Conservation (phyloP, 78 protist genomes). For the Pigoraptor vietnamica region DNA sequence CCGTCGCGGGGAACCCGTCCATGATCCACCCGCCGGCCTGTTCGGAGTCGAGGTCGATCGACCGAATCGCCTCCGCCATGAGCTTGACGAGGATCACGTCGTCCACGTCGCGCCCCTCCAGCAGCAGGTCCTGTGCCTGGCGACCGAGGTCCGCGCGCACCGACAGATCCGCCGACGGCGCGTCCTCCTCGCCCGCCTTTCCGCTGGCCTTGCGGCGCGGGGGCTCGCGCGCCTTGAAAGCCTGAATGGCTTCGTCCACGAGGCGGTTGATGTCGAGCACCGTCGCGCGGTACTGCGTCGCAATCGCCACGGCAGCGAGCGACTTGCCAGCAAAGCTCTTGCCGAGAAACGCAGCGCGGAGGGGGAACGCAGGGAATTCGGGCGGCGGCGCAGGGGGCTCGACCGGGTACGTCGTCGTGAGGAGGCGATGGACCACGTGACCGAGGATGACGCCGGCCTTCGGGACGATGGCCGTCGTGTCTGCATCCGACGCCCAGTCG, state of each 20-base stretch:
- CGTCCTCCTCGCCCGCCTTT: neutral
- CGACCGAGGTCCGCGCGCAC: neutral
- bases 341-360: neutral
- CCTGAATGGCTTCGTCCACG: neutral
- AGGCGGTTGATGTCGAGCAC: neutral
- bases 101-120: neutral
- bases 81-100: constrained; percentile 6
- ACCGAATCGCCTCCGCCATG: neutral
- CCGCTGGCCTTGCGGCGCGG: neutral
- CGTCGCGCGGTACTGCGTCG: neutral
- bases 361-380: neutral
- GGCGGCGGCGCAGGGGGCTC: neutral
- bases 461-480: neutral
- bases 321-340: neutral
- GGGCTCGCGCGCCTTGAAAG: neutral
- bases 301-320: neutral
- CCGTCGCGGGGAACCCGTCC: constrained; percentile 7
- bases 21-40: neutral
- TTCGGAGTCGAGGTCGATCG: neutral
- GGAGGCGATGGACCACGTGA: neutral
- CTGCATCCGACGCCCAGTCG: neutral
- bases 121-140: neutral
- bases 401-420: neutral
- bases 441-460: neutral
- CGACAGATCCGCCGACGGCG: neutral